Percentiles rank a stretch among this genome's conserved stretches.
These are phyloP conservation scores for Hsuehochloa calcarea DNA, from an alignment of 176 grass and related monocot genomes.

Conservation along the genomic window DNA sequence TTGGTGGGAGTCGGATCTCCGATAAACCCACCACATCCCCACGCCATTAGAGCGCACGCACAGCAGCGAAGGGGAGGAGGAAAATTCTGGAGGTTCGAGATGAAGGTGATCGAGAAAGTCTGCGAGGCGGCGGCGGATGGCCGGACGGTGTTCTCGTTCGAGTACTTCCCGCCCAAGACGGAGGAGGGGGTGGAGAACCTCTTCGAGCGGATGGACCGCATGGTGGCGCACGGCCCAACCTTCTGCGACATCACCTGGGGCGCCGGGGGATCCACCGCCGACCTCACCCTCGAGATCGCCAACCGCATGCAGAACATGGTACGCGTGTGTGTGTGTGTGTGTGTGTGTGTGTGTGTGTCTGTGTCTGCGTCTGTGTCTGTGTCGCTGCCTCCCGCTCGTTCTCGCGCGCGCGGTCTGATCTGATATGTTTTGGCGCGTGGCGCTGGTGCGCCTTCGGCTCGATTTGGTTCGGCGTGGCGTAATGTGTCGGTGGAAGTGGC, in stretches of 20 bases:
- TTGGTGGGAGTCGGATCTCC: conserved; percentile 46
- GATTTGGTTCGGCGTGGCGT: background rate
- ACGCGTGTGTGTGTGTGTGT: background rate
- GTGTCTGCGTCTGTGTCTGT: too few relatives aligned
- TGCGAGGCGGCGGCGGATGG: conserved; percentile 47
- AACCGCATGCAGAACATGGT: conserved; percentile 96
- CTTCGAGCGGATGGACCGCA: conserved; percentile 91
- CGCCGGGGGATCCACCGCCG: conserved; percentile 88
- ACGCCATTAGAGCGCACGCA: conserved; percentile 34
- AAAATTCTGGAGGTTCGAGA: conserved; percentile 32
- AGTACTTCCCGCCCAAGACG: conserved; percentile 88
- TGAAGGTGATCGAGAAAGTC: conserved; percentile 95
- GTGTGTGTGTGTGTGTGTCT: background rate
- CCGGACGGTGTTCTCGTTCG: conserved; percentile 83
- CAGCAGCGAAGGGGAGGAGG: background rate
- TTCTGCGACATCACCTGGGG: conserved; percentile 99
- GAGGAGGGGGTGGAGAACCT: conserved; percentile 88
- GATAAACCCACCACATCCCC: conserved; percentile 36
- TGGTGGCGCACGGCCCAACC: conserved; percentile 73
- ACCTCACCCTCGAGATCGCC: conserved; percentile 80
- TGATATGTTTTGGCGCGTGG: conserved; percentile 11
- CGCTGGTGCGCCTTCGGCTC: background rate
- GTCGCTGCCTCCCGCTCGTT: background rate
- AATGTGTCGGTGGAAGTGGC: background rate
- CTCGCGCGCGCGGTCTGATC: conserved; percentile 29